Evolutionary conservation across 2,329 filamentous ascomycete genomes (phyloP).

Genomic region (Endocalyx cinctus): DNA sequence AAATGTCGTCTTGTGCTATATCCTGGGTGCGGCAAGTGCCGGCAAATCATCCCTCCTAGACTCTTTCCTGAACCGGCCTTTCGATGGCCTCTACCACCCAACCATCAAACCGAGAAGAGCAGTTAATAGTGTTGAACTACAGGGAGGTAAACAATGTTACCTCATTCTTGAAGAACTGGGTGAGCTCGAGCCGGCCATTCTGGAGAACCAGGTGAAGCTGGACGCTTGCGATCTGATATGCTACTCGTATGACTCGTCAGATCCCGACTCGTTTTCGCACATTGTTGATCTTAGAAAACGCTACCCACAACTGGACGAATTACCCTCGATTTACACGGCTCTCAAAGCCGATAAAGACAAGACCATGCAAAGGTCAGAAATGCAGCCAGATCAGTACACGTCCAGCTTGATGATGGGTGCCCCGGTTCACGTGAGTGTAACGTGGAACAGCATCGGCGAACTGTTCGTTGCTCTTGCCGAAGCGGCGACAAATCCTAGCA

Average conservation of each 20-base stretch:
- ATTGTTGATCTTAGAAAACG: slow-evolving; percentile 76
- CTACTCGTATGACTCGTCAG: slow-evolving; percentile 94
- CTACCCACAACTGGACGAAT: slow-evolving; percentile 78
- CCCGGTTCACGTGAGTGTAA: slow-evolving; percentile 89
- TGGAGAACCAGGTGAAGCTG: slow-evolving; percentile 86
- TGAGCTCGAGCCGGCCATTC: slow-evolving; percentile 87
- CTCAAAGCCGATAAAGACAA: slow-evolving; percentile 95
- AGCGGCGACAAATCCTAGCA: slow-evolving; percentile 83
- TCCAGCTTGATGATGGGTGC: slow-evolving; percentile 80
- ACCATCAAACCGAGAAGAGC: slow-evolving; percentile 93
- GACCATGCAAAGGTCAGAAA: slow-evolving; percentile 87
- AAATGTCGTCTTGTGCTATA: slow-evolving; percentile 91
- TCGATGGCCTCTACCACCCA: slow-evolving; percentile 77
- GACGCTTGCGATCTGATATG: slow-evolving; percentile 92
- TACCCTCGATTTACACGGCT: slow-evolving; percentile 88
- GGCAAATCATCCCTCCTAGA: slow-evolving; percentile 91
- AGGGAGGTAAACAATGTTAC: slow-evolving; percentile 94
- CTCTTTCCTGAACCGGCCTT: slow-evolving; percentile 84
- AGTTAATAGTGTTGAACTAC: slow-evolving; percentile 94
- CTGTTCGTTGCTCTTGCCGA: slow-evolving; percentile 90
- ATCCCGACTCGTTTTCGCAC: slow-evolving; percentile 92
- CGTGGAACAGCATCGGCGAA: slow-evolving; percentile 90
- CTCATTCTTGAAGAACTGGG: slow-evolving; percentile 93
- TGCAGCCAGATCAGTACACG: slow-evolving; percentile 90
- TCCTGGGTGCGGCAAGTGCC: slow-evolving; percentile 77